Evolutionary conservation across 140 eudicot genomes (phyloP), one percentile per base, ranked within the genome.

Genomic region (Senecio squalidus): DNA sequence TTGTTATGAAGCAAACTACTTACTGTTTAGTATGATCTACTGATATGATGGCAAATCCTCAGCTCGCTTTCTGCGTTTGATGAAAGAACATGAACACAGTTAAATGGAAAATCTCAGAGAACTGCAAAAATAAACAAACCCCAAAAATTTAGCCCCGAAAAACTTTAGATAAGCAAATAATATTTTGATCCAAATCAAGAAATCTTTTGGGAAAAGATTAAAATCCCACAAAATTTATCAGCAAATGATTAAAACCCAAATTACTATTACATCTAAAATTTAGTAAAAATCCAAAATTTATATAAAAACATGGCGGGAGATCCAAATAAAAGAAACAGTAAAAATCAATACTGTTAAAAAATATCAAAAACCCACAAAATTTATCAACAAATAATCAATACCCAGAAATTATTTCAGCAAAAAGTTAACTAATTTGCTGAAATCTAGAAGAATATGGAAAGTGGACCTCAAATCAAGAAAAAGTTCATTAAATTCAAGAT

Each of bases 51-150:
- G 50, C 38, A 48, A 31, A 64, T 51, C 40, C 52, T 18, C 44
- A 11, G 9, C 3, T 28, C 43, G 16, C 43, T 60, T 27, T 61
- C 55, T 61, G 44, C 28, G 28, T 44, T 44, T 63, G 49, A 63
- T 25, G 39, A 64, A n/a, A 64, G 54, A 52, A 26, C 30, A 65
- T 39, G 43, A 52, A 27, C 15, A 52, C 54, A 41, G 39, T 51
- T 62, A 48, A 54, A 30, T 30, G 66, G 9, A 62, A 44, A 62
- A 31, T 65, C 44, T 65, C 54, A 27, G 39, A 65, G 16, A 26
- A 33, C 52, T 24, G 62, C 21, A 65, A 65, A 52, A 40, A 17
- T 17, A 25, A 2, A 26, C 71, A 65, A n/a, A n/a, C n/a, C n/a
- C n/a, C n/a, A n/a, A n/a, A n/a, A n/a, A n/a, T n/a, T n/a, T n/a